Evolutionary conservation across 202 grass and related monocot species (phyloP).

Genomic region (Schoenoplectus triqueter): DNA sequence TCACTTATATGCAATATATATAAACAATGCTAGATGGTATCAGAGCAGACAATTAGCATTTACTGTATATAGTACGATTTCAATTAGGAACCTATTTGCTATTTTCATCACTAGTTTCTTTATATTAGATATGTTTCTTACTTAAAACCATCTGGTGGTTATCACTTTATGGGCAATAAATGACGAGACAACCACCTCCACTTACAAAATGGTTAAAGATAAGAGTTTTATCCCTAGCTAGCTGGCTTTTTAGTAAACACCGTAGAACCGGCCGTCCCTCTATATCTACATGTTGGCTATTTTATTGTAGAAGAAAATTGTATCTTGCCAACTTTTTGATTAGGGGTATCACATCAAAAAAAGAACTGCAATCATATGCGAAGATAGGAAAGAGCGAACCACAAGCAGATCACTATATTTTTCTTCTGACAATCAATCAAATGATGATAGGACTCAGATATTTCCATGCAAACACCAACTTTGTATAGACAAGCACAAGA

Average conservation of each 20-base stretch:
- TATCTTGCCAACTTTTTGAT: background rate
- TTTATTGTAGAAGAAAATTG: constrained; percentile 2
- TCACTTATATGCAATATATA: background rate
- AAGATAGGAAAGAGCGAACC: background rate
- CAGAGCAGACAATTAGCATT: background rate
- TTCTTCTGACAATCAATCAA: constrained; percentile 19
- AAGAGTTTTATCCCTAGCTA: constrained; percentile 22
- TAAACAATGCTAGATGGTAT: background rate
- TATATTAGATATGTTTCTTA: constrained; percentile 17
- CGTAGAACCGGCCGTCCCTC: background rate
- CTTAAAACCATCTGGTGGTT: background rate
- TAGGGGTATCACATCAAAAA: constrained; percentile 23
- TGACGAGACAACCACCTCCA: constrained; percentile 23
- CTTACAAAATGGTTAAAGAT: constrained; percentile 25
- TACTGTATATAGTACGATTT: background rate
- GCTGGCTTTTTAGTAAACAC: constrained; percentile 19
- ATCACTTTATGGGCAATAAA: constrained; percentile 29
- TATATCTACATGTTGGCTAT: background rate
- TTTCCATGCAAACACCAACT: constrained; percentile 29
- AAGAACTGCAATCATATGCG: constrained; percentile 6
- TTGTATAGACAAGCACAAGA: background rate
- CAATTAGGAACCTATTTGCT: background rate
- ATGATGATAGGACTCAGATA: constrained; percentile 20
- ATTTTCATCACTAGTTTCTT: background rate
- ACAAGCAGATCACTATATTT: constrained; percentile 18